Evolutionary conservation across 2,329 filamentous ascomycete genomes (phyloP).

Genomic region (Ceratocystis lukuohia): DNA sequence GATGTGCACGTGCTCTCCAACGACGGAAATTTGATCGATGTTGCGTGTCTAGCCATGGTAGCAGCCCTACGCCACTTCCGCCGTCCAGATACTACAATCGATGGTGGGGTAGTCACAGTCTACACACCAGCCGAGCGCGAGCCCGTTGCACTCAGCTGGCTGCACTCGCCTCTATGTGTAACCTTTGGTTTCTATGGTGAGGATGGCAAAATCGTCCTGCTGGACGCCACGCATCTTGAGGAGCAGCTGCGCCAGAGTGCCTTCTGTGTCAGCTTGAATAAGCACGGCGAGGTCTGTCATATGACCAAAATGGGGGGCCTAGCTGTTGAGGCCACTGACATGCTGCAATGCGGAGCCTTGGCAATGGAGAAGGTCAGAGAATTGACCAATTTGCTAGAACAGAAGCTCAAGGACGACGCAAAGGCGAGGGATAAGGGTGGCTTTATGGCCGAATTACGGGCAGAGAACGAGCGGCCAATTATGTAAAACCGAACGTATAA

Average conservation of each 20-base stretch:
- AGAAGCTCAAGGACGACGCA: constrained; percentile 61
- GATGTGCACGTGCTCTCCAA: constrained; percentile 86
- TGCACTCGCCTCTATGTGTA: constrained; percentile 83
- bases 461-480: constrained; percentile 60
- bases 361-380: constrained; percentile 71
- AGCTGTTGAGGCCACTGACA: constrained; percentile 62
- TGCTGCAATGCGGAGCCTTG: constrained; percentile 62
- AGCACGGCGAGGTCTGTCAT: constrained; percentile 80
- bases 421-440: constrained; percentile 68
- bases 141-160: constrained; percentile 75
- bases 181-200: constrained; percentile 70
- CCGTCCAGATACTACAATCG: constrained; percentile 75
- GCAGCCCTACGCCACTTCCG: constrained; percentile 83
- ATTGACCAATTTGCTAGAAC: constrained; percentile 59
- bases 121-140: constrained; percentile 77
- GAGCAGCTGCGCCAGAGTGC: constrained; percentile 62
- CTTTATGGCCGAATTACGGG: constrained; percentile 60
- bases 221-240: constrained; percentile 62
- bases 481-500: background rate
- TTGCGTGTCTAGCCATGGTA: constrained; percentile 72
- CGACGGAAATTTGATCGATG: constrained; percentile 81
- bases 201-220: constrained; percentile 50
- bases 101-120: constrained; percentile 71
- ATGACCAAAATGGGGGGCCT: constrained; percentile 80
- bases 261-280: constrained; percentile 74